Base-by-base conservation (phyloP, 164 flowering plant genomes). In the Euptelea pleiosperma region DNA sequence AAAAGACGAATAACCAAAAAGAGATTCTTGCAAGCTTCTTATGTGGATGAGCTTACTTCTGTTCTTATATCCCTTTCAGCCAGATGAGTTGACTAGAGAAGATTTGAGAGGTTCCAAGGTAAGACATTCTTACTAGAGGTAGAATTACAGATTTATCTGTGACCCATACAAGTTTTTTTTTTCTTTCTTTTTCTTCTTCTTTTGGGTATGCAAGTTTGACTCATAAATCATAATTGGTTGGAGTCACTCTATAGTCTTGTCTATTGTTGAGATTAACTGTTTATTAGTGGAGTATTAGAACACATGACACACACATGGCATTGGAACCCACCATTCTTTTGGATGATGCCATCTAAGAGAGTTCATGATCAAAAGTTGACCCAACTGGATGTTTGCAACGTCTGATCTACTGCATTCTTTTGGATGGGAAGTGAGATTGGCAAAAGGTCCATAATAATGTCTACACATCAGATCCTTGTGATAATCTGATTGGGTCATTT, bases 101-200 rank as follows among this genome's bases (percentile, higher is more conserved):
- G 92, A 86, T 66, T 81, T 91, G 48, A 83, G 67, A 65, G 98
- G 96, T 55, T 80, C 89, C 43, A 91, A 85, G 89, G 98, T 91
- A 62, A 60, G n/a, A 11, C 41, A 12, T 53, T 52, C 12, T 65
- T 6, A 33, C 40, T 48, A n/a, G 0, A 29, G 15, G 14, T 52
- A 10, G 1, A 9, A 21, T 11, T 40, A 42, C 14, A n/a, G 60
- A 56, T 56, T 10, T 36, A 4, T 47, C 18, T 58, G 4, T 15
- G 28, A 29, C 34, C 15, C 3, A 8, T 59, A 26, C 16, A 24
- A 37, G 6, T 59, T 35, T 4, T 25, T n/a, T 22, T n/a, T 14
- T 21, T 47, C 9, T 12, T 12, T 26, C n/a, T 1, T 55, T 25
- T n/a, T n/a, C n/a, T n/a, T n/a, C n/a, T n/a, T n/a, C n/a, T n/a